phyloP scores from a whole-genome alignment of 306 rosid species.

The Acacia acuminata region DNA sequence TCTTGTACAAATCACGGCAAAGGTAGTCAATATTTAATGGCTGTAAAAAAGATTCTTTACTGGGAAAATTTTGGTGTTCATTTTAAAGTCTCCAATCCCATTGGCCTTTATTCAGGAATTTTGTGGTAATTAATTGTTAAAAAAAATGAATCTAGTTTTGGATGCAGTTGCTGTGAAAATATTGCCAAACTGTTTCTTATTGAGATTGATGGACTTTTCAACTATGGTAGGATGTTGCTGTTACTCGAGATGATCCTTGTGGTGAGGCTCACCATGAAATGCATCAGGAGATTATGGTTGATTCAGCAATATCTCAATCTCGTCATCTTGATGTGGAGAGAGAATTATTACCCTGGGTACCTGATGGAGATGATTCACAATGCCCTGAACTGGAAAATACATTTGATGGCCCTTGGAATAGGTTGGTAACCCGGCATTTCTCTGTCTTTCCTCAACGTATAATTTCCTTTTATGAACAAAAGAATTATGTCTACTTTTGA shows the following conservation, averaged over 20 bases:
- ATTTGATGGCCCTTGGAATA: constrained; percentile 82
- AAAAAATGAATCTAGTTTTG: constrained; percentile 1
- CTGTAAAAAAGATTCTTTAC: not conserved
- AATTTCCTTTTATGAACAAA: not conserved
- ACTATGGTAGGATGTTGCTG: constrained; percentile 69
- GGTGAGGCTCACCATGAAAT: constrained; percentile 60
- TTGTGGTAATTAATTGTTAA: constrained; percentile 6
- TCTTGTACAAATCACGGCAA: constrained; percentile 84
- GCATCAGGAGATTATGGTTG: constrained; percentile 79
- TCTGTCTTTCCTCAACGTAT: constrained; percentile 23
- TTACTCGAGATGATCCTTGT: constrained; percentile 55
- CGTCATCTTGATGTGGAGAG: constrained; percentile 70
- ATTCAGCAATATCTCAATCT: constrained; percentile 80
- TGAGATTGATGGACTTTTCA: constrained; percentile 34
- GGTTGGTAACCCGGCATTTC: constrained; percentile 51
- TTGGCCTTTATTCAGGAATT: constrained; percentile 16
- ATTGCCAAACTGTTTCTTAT: constrained; percentile 32
- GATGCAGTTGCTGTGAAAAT: constrained; percentile 24
- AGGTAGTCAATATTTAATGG: constrained; percentile 39
- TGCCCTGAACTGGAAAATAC: constrained; percentile 83
- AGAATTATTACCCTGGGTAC: constrained; percentile 90
- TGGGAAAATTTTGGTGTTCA: not conserved
- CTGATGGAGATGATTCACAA: constrained; percentile 80
- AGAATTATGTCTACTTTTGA: constrained; percentile 18
- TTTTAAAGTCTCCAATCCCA: constrained; percentile 12